Conservation (phyloP, 306 rosid genomes). For the Casuarina equisetifolia region DNA sequence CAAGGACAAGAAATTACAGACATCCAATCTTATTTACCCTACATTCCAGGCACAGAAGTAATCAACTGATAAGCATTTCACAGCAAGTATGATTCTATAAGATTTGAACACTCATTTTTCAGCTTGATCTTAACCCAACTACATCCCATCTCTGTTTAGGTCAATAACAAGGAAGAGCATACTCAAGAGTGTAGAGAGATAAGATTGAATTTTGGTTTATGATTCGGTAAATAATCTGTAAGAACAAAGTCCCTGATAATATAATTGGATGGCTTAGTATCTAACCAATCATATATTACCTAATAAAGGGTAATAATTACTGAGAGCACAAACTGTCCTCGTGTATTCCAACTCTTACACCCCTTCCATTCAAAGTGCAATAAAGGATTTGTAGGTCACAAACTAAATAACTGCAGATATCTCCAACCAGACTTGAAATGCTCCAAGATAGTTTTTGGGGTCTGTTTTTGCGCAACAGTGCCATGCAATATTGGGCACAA, state of each 20-base stretch:
- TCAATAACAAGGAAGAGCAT: not conserved
- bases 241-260: not conserved
- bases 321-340: not conserved
- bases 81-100: not conserved
- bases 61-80: not conserved
- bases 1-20: not conserved
- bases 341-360: not conserved
- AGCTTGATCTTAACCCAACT: not conserved
- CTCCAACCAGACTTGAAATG: too few species aligned
- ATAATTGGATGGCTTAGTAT: not conserved
- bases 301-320: not conserved
- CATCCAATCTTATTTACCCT: not conserved
- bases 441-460: too few species aligned
- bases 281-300: not conserved
- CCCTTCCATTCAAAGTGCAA: not conserved
- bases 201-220: not conserved
- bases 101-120: too few species aligned
- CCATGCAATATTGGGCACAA: too few species aligned
- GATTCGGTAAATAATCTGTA: not conserved
- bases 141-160: not conserved
- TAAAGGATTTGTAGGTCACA: not conserved
- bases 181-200: not conserved
- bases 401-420: too few species aligned
- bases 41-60: not conserved
- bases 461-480: too few species aligned